phyloP scores from a whole-genome alignment of 345 rosid species.

The Luvunga scandens region DNA sequence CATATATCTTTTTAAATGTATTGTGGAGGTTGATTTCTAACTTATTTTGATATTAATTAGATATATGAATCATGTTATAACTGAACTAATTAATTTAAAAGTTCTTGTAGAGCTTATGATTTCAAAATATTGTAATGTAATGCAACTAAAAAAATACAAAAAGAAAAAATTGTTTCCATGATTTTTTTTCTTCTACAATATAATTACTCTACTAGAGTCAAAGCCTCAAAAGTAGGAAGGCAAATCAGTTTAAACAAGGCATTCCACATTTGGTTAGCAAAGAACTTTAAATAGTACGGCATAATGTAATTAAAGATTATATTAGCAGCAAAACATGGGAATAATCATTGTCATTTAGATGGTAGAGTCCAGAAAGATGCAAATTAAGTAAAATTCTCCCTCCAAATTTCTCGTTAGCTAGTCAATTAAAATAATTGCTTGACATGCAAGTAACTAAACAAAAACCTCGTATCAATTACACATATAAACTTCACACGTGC shows the following conservation, averaged over 20 bases:
- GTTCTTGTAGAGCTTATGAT: too few species aligned
- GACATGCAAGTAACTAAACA: constrained; percentile 4
- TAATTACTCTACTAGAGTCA: not conserved
- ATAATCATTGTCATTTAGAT: not conserved
- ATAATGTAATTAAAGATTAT: not conserved
- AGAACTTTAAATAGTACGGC: not conserved
- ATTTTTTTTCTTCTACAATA: too few species aligned
- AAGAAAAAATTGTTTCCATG: too few species aligned
- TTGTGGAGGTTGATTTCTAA: too few species aligned
- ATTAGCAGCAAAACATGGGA: not conserved
- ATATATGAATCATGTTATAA: too few species aligned
- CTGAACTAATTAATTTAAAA: too few species aligned
- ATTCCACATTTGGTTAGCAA: not conserved
- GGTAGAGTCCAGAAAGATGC: not conserved
- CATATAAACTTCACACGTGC: not conserved
- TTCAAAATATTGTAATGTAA: too few species aligned
- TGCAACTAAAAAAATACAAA: not conserved
- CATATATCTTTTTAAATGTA: too few species aligned
- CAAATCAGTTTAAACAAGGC: not conserved
- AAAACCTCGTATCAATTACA: not conserved
- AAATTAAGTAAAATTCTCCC: not conserved
- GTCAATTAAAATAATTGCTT: not conserved
- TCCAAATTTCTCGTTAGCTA: not conserved
- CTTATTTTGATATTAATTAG: too few species aligned
- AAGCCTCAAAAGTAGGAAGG: not conserved